Conservation (phyloP, 148 eudicot species). For the Oxyria digyna region DNA sequence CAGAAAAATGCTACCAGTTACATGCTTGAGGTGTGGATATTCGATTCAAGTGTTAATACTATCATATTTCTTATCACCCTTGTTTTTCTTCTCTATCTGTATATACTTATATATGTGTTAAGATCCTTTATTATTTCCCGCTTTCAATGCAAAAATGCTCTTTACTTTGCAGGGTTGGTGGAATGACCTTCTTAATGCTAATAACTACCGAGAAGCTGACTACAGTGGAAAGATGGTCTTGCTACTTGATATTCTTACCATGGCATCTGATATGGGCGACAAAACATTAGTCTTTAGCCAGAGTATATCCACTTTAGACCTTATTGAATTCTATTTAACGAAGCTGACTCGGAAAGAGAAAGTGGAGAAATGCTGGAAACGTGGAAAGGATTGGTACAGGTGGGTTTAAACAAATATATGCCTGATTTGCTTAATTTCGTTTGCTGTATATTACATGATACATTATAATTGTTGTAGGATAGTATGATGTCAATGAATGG, state of each 20-base stretch:
- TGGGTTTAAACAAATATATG: conserved; percentile 15
- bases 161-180: conserved; percentile 79
- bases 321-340: conserved; percentile 67
- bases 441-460: background rate
- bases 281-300: conserved; percentile 92
- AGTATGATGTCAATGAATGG: background rate
- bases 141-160: background rate
- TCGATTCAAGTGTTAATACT: background rate
- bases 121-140: background rate
- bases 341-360: conserved; percentile 43
- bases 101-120: background rate
- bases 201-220: conserved; percentile 45
- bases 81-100: background rate
- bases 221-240: conserved; percentile 96
- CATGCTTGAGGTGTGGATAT: conserved; percentile 49
- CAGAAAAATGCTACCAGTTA: conserved; percentile 42
- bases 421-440: conserved; percentile 1
- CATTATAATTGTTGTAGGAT: background rate
- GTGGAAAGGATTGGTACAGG: conserved; percentile 98
- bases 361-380: conserved; percentile 65
- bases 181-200: conserved; percentile 53
- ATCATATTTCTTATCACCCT: background rate
- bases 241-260: conserved; percentile 69
- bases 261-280: conserved; percentile 64
- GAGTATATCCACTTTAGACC: conserved; percentile 71